Percentiles rank a stretch among this genome's conserved stretches.
Conservation (phyloP, 1,284 basidiomycete species). For the Cryptococcus jaspeensis region DNA sequence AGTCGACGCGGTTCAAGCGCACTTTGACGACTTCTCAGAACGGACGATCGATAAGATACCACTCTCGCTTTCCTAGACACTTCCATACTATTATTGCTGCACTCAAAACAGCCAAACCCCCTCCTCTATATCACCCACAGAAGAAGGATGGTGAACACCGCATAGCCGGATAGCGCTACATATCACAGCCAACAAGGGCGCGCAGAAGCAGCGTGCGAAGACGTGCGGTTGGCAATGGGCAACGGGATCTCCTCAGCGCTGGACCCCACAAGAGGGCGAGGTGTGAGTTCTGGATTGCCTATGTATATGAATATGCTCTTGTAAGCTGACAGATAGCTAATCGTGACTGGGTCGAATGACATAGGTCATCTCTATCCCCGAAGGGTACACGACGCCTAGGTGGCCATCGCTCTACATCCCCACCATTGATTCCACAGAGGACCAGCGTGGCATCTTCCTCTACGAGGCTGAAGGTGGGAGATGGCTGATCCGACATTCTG, state of each 20-base stretch:
- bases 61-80: no score
- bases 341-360: background rate
- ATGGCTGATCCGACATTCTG: background rate
- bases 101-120: no score
- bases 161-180: no score
- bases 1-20: no score
- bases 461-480: conserved; percentile 51
- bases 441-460: conserved; percentile 43
- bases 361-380: conserved; percentile 27
- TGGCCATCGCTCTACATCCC: conserved; percentile 59
- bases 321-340: background rate
- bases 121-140: no score
- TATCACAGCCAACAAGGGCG: no score
- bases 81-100: no score
- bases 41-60: no score
- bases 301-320: no score
- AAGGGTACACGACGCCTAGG: conserved; percentile 42
- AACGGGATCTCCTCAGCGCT: conserved; percentile 1
- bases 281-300: background rate
- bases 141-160: no score
- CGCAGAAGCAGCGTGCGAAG: no score
- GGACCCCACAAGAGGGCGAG: background rate
- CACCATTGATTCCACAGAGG: conserved; percentile 41
- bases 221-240: background rate
- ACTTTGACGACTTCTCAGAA: no score